Evolutionary conservation across 2,329 filamentous ascomycete genomes (phyloP).

Genomic region (Madurella mycetomatis): DNA sequence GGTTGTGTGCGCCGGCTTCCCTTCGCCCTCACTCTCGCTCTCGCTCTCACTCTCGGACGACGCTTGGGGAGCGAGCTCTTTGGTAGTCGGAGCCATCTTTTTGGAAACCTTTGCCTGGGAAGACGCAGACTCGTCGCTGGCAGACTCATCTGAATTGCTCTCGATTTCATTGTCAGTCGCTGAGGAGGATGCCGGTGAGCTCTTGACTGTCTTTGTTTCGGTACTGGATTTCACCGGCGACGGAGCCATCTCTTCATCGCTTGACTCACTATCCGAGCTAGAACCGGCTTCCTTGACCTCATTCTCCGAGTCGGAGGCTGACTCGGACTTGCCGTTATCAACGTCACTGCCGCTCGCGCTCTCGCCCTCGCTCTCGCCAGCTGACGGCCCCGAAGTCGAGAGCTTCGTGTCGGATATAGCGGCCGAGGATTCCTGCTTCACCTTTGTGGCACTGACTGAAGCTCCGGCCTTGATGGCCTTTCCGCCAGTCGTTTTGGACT

Average conservation of each 20-base stretch:
- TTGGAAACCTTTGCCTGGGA: conserved; percentile 7
- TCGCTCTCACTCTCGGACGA: conserved; percentile 19
- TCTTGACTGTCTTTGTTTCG: neutral
- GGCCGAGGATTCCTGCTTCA: conserved; percentile 2
- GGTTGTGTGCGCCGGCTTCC: conserved; percentile 20
- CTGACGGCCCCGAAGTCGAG: conserved; percentile 14
- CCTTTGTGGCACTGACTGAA: neutral
- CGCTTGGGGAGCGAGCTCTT: neutral
- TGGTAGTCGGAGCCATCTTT: conserved; percentile 20
- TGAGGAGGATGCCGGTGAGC: conserved; percentile 4
- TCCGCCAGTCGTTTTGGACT: neutral
- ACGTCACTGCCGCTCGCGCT: neutral
- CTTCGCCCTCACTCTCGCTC: conserved; percentile 18
- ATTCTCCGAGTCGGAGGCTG: conserved; percentile 1
- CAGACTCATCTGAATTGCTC: conserved; percentile 15
- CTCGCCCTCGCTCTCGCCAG: conserved; percentile 22
- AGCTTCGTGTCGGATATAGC: neutral
- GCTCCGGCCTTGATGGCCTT: conserved; percentile 3
- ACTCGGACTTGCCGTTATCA: conserved; percentile 30
- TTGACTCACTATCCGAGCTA: conserved; percentile 13
- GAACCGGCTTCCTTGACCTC: conserved; percentile 6
- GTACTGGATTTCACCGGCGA: neutral
- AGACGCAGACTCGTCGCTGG: conserved; percentile 12
- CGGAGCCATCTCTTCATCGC: conserved; percentile 12
- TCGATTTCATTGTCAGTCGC: conserved; percentile 6